Conservation (phyloP, 1,284 basidiomycete species). For the Tetrapyrgos nigripes region DNA sequence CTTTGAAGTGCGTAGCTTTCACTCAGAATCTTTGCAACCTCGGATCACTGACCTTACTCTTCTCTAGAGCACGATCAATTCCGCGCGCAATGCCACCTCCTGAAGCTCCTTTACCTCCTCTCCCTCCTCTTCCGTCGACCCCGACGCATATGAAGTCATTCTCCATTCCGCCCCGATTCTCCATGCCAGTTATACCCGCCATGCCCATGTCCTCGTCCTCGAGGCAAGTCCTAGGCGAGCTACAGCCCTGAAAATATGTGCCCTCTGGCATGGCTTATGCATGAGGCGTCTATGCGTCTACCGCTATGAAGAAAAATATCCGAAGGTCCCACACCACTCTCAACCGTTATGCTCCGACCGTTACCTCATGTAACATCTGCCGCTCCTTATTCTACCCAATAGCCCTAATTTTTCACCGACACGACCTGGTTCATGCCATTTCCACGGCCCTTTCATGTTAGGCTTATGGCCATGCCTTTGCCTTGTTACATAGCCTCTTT, state of each 20-base stretch:
- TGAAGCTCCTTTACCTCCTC: conserved; percentile 7
- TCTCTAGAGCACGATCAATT: conserved; percentile 4
- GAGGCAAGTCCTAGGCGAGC: not conserved
- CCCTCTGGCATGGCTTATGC: no score
- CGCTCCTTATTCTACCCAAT: no score
- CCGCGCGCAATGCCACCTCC: conserved; percentile 11
- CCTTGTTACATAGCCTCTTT: no score
- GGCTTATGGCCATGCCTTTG: no score
- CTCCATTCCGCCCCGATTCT: not conserved
- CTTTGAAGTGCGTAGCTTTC: conserved; percentile 38
- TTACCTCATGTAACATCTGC: no score
- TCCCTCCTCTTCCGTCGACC: conserved; percentile 4
- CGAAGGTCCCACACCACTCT: no score
- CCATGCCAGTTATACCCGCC: not conserved
- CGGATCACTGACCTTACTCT: not conserved
- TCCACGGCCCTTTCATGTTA: no score
- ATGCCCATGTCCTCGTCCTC: not conserved
- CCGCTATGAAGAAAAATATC: not conserved
- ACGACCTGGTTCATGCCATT: no score
- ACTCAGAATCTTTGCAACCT: not conserved
- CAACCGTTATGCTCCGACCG: no score
- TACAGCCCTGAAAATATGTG: not conserved
- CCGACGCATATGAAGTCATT: not conserved
- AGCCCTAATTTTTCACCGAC: no score
- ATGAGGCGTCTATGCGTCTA: not conserved